Percentiles rank a stretch among this genome's conserved stretches.
phyloP scores from a whole-genome alignment of 2,329 filamentous ascomycete species.

The Hypoxylon sp. region DNA sequence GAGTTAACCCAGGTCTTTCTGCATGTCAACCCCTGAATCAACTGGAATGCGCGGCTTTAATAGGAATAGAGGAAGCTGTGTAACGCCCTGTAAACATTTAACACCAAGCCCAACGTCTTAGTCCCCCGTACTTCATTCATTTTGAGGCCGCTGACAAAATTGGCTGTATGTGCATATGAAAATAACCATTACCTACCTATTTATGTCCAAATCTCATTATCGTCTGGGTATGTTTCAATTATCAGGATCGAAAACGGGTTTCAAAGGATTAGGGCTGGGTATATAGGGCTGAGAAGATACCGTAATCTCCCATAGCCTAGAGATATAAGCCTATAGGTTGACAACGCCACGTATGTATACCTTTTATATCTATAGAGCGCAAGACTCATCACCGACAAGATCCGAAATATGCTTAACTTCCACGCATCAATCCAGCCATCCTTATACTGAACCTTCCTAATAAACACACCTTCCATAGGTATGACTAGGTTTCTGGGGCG shows the following conservation, averaged over 20 bases:
- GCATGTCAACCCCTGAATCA: constrained; percentile 18
- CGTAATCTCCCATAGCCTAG: constrained; percentile 1
- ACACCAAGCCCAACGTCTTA: neutral
- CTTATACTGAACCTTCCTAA: constrained; percentile 6
- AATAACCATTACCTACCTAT: constrained; percentile 32
- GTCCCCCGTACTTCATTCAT: constrained; percentile 1
- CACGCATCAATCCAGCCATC: neutral
- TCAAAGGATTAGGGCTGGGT: constrained; percentile 23
- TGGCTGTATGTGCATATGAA: constrained; percentile 2
- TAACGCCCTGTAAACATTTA: constrained; percentile 25
- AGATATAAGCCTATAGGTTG: constrained; percentile 17
- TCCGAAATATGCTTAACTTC: constrained; percentile 17
- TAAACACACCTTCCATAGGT: constrained; percentile 15
- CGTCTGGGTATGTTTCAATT: constrained; percentile 18
- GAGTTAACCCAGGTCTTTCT: constrained; percentile 8
- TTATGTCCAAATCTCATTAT: constrained; percentile 6
- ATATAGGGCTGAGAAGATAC: constrained; percentile 28
- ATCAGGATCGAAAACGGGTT: constrained; percentile 37
- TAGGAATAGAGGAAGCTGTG: constrained; percentile 17
- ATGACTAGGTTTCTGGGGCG: constrained; percentile 10
- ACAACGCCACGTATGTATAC: constrained; percentile 27
- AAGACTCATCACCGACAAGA: constrained; percentile 20
- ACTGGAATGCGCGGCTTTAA: constrained; percentile 16
- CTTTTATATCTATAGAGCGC: constrained; percentile 27
- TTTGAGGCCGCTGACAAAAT: constrained; percentile 16